Conservation (phyloP, 208 protist genomes). For the Crithidia fasciculata region DNA sequence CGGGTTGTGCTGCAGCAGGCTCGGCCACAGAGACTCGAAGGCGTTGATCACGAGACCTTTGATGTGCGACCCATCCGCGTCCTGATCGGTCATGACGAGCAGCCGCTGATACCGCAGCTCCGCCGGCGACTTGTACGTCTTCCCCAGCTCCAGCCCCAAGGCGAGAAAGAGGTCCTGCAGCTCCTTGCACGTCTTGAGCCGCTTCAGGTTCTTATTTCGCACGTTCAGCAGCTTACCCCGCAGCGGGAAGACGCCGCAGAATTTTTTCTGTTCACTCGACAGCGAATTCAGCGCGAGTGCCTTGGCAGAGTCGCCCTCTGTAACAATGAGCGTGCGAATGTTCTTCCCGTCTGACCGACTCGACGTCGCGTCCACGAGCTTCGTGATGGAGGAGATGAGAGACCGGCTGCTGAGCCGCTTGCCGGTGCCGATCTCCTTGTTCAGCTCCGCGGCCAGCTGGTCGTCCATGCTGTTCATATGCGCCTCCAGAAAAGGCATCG, state of each 20-base stretch:
- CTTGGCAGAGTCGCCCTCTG: slow-evolving; percentile 99
- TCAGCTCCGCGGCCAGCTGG: slow-evolving; percentile 75
- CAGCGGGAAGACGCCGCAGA: slow-evolving; percentile 98
- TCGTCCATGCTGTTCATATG: slow-evolving; percentile 75
- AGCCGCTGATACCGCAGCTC: slow-evolving; percentile 98
- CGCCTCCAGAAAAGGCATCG: slow-evolving; percentile 85
- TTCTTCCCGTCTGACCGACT: slow-evolving; percentile 74
- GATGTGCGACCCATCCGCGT: slow-evolving; percentile 99
- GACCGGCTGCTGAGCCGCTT: slow-evolving; percentile 76
- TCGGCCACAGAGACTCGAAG: slow-evolving; percentile 99
- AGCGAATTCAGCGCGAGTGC: slow-evolving; percentile 96
- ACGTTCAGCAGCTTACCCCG: slow-evolving; percentile 98
- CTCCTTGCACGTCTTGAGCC: slow-evolving; percentile 94
- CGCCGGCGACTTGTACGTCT: slow-evolving; percentile 68
- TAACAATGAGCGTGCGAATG: slow-evolving; percentile 97
- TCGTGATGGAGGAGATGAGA: slow-evolving; percentile 94
- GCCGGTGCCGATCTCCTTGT: slow-evolving; percentile 80
- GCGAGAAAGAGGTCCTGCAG: slow-evolving; percentile 90
- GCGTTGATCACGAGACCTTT: slow-evolving; percentile 99
- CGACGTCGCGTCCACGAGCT: slow-evolving; percentile 96
- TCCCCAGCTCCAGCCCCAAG: slow-evolving; percentile 82
- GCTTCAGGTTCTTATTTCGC: slow-evolving; percentile 92
- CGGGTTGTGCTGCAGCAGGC: slow-evolving; percentile 91
- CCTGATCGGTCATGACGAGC: slow-evolving; percentile 99
- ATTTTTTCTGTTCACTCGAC: slow-evolving; percentile 95